Evolutionary conservation across 2,329 filamentous ascomycete species (phyloP), one percentile per base, ranked within the genome.

Genomic region (Xylaria digitata): DNA sequence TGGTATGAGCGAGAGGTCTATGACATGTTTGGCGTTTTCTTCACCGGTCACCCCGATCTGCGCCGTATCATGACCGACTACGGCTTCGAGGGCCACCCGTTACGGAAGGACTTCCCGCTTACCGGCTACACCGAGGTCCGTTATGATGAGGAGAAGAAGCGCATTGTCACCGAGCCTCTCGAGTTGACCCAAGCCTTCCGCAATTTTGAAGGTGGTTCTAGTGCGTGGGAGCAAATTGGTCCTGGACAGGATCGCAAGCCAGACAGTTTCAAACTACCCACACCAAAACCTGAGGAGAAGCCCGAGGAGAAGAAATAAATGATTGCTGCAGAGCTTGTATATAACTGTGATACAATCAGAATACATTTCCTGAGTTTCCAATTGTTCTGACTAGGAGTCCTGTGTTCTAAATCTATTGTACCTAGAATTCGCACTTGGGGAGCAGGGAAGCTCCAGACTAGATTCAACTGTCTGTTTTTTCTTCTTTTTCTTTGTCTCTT

Each of bases 141-240:
- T 77, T 99, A 96, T 78, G 96, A 99, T 74, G 96, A 99, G 83
- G 96, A 99, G 87, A 99, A 97, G 92, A 99, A 99, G 89, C 89
- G 96, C 70, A 97, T 99, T 78, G 95, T 99, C 68, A 95, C 96
- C 37, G 96, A 99, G 86, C 96, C 96, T 46, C 86, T 99, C 56
- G 96, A 99, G 85, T 87, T 99, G 81, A 98, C 96, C 15, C 96
- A 99, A 82, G 96, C 96, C 7, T 99, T 96, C 89, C 90, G 96
- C 75, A 98, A 99, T 84, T 99, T 99, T 78, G 94, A 97, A 83
- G 94, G 94, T 68, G 93, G 94, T 63, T 89, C 89, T 53, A 89
- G 90, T 71, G 87, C 87, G 15, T 90, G 88, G 88, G 88, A 90
- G 83, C 88, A 86, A 72, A 81, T 90, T 70, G 88, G 86, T 66